Base-by-base conservation (phyloP, 371 early-diverging fungal genomes). In the Astathelohania contejeani region DNA sequence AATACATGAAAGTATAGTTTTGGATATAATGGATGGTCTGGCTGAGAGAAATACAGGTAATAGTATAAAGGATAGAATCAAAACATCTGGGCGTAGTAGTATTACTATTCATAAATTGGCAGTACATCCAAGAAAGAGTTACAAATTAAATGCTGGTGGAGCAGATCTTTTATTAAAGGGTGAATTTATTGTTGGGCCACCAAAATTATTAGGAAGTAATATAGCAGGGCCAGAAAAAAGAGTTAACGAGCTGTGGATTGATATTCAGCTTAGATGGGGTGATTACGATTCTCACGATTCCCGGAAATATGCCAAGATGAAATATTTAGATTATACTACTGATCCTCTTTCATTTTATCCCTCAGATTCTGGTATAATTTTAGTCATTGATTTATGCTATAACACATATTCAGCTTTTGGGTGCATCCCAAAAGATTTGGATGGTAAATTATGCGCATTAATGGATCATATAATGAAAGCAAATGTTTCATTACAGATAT, bases 231-330 rank as follows among this genome's bases (percentile, higher is more conserved):
- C 12, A 32, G 12, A 32, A 0, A 85, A 84, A 25, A 89, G 88
- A 0, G 85, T 86, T n/a, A 84, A 87, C 56, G 88, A 87, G 71
- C 86, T 84, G 78, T 95, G 92, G 90, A 73, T 93, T 29, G 94
- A 95, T 76, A 84, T 93, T 55, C 92, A 93, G 76, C 79, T 93
- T 29, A 79, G 92, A 60, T 95, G 93, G 93, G 94, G 96, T 65
- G 91, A 94, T 70, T 93, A 84, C 65, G 93, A 93, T 75, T 87
- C 86, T 9, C 91, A 90, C 72, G 91, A 95, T 72, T 81, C 90
- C 62, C 89, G 90, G 76, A 82, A 93, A 60, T 93, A 95, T 78
- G 86, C 92, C 24, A 82, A 92, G 63, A 84, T 87, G 65, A 91
- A 90, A 75, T 95, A 86, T 79, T 75, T 89, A 76, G 92, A 91